A percentile compares a stretch with the other conserved stretches of the same genome.
Evolutionary conservation across 139 green algal species (phyloP).

Genomic region (Tetraselmis striata): DNA sequence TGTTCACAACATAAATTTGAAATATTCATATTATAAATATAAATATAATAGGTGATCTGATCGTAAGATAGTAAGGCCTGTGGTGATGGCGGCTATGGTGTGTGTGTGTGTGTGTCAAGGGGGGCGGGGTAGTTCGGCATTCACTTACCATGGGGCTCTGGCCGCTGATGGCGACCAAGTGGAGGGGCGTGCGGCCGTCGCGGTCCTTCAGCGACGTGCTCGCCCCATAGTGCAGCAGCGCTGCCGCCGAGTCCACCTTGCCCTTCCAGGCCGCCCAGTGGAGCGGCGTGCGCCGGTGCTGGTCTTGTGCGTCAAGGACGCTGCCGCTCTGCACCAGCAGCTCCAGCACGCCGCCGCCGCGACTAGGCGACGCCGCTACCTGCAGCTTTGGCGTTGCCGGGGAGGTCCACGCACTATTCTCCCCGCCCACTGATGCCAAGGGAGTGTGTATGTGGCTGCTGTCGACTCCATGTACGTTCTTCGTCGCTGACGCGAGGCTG

Average conservation of each 20-base stretch:
- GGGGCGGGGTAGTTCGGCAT: too few relatives aligned
- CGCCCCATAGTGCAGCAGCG: neutral
- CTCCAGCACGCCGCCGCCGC: neutral
- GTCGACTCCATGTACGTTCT: too few relatives aligned
- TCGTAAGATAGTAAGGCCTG: too few relatives aligned
- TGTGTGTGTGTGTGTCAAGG: too few relatives aligned
- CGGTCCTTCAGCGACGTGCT: neutral
- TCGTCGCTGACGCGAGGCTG: too few relatives aligned
- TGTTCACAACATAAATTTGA: too few relatives aligned
- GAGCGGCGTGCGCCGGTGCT: neutral
- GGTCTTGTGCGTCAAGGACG: neutral
- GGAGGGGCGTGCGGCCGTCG: neutral
- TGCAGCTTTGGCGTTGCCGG: neutral
- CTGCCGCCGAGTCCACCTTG: neutral
- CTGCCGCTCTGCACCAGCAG: neutral
- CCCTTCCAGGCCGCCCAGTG: neutral
- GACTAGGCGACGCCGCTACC: neutral
- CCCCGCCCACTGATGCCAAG: neutral
- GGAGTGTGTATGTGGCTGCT: neutral
- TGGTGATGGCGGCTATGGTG: too few relatives aligned
- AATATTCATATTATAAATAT: too few relatives aligned
- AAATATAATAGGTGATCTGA: too few relatives aligned
- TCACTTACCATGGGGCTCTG: neutral
- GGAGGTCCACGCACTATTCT: neutral
- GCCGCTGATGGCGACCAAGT: neutral